Evolutionary conservation across 2,329 filamentous ascomycete genomes (phyloP).

Genomic region (Penicillium sp.): DNA sequence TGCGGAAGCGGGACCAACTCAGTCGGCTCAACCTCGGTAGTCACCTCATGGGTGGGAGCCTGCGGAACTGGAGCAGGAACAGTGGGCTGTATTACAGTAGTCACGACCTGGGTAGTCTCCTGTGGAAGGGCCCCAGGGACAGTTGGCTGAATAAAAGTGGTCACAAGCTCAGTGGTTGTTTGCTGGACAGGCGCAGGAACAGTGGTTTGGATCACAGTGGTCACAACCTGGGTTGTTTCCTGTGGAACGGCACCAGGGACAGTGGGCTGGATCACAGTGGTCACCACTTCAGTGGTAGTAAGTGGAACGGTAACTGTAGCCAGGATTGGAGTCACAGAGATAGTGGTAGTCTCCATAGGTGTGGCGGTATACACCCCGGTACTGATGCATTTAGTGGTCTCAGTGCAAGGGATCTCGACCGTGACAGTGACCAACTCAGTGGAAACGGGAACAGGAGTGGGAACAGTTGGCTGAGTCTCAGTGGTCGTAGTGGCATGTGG

Average conservation of each 20-base stretch:
- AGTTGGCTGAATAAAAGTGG: not conserved
- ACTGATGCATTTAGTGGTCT: conserved; percentile 2
- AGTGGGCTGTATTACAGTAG: not conserved
- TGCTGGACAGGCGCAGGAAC: not conserved
- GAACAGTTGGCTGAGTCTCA: not conserved
- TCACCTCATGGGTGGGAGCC: not conserved
- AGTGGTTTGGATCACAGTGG: not conserved
- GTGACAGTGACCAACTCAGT: not conserved
- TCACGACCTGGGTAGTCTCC: not conserved
- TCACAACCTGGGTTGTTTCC: not conserved
- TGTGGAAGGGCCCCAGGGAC: not conserved
- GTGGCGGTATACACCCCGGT: not conserved
- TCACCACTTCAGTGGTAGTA: not conserved
- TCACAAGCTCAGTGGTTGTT: not conserved
- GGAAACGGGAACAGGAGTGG: not conserved
- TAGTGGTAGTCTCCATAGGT: not conserved
- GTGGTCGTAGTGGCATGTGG: not conserved
- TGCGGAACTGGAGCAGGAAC: not conserved
- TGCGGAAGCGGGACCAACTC: conserved; percentile 3
- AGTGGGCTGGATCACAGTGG: not conserved
- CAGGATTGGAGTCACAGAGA: conserved; percentile 1
- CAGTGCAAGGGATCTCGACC: conserved; percentile 2
- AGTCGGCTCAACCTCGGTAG: not conserved
- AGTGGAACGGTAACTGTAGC: not conserved
- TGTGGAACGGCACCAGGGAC: not conserved